Base-by-base conservation (phyloP, 805 yeast genomes). In the Candida krabiensis region DNA sequence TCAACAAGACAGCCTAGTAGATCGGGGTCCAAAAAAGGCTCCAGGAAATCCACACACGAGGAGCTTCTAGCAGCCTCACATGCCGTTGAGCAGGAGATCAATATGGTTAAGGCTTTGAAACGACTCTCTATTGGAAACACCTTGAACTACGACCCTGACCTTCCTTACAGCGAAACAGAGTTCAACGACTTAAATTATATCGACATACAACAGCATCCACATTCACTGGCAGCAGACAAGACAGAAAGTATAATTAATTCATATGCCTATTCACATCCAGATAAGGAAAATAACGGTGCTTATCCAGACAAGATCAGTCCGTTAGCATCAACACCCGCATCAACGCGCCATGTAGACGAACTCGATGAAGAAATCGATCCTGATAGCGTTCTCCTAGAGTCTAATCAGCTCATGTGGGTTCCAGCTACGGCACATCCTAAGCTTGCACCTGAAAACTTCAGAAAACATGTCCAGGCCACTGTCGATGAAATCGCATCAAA, bases 401-500 rank as follows among this genome's bases (percentile, higher is more conserved):
- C 75, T 13, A 73, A 74, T 33, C 66, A 76, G 40, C 63, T 86
- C 22, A 66, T 91, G 37, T 91, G 99, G 99, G 97, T 93, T 1
- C 98, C 98, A 0, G 99, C 98, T 2, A 80, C 79, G 46, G 71
- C 88, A 26, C 99, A 93, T 59, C 98, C 98, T 1, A 91, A 86
- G 52, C 75, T 91, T n/a, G 90, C 95, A 18, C 98, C 98, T 2
- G 95, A 86, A 53, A 87, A 86, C 52, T 84, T 80, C 64, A 69
- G 80, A 47, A 75, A 73, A 47, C 84, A 83, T 55, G 80, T 85
- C 30, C 81, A 81, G 41, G 60, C 66, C 19, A 71, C 77, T n/a
- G 79, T 76, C 4, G 73, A 71, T 43, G 79, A 75, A 44, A 58
- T 75, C 23, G 61, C 74, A 44, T 70, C 71, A 37, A 65, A 71